Evolutionary conservation across 2,329 filamentous ascomycete genomes (phyloP), one percentile per base, ranked within the genome.

Genomic region (Claviceps monticola): DNA sequence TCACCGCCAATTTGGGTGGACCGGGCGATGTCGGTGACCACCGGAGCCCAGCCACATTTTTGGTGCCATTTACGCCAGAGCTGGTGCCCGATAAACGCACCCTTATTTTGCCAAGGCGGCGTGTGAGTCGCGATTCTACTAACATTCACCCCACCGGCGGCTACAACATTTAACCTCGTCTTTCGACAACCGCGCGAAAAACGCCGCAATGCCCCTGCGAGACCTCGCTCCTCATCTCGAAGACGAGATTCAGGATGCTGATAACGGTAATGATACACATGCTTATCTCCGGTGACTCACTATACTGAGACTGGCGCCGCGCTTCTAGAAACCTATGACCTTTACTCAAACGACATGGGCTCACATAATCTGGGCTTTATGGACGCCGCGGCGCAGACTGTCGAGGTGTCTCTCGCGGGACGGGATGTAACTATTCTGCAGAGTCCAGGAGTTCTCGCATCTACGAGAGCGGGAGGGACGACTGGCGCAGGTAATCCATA

Each of bases 281-380:
- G 1, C 39, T 41, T n/a, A n/a, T 19, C 39, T 19, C n/a, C 7
- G 4, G 1, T 9, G 17, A 21, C 38, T 3, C 1, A 23, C 1
- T n/a, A 9, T 26, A 26, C 42, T 44, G 3, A 44, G 2, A 26
- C 5, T n/a, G 38, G 38, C 14, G 6, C 2, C 7, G 8, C 21
- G 7, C 29, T 16, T 4, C 29, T 64, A 95, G 91, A 97, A 71
- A 87, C 88, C 4, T 96, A 95, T 62, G 70, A 90, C 39, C 75
- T 96, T 51, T 96, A 95, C 72, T 84, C 88, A 44, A 82, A 85
- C 63, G 70, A 80, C 17, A 79, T 88, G 26, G 82, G 85, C 0
- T 85, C 84, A 13, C 79, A 82, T 51, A 83, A 89, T 59, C 81
- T 97, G 9, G 93, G 91, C 62, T 93, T 96, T 67, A 71, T 97